These are phyloP conservation scores for Sclerotinia spermophila DNA, from an alignment of 2,329 filamentous ascomycete species.

Conservation along the genomic window DNA sequence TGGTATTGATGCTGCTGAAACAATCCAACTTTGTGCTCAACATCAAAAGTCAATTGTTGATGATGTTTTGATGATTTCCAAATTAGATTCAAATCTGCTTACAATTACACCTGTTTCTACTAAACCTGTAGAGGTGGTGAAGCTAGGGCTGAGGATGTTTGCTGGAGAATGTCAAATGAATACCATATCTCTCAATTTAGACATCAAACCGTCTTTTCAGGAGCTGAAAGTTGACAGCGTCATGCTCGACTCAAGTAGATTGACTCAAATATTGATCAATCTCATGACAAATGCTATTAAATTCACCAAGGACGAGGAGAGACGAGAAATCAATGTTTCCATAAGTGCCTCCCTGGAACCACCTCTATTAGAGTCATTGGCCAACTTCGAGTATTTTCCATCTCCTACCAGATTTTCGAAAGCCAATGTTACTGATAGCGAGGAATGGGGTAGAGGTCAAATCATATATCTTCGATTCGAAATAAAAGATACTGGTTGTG, in stretches of 20 bases:
- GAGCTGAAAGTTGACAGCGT: slow-evolving; percentile 61
- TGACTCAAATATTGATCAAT: slow-evolving; percentile 78
- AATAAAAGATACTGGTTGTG: slow-evolving; percentile 73
- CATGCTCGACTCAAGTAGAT: slow-evolving; percentile 65
- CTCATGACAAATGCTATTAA: slow-evolving; percentile 78
- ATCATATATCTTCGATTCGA: slow-evolving; percentile 67
- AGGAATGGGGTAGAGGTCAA: slow-evolving; percentile 40
- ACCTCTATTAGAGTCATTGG: slow-evolving; percentile 39
- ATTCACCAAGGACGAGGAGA: slow-evolving; percentile 65
- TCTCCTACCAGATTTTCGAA: slow-evolving; percentile 33
- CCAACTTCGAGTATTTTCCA: slow-evolving; percentile 24
- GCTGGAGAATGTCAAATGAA: slow-evolving; percentile 69
- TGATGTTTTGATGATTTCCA: slow-evolving; percentile 58
- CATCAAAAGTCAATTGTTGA: slow-evolving; percentile 70
- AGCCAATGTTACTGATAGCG: slow-evolving; percentile 20
- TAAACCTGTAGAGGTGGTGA: slow-evolving; percentile 63
- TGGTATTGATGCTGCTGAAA: slow-evolving; percentile 72
- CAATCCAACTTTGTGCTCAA: slow-evolving; percentile 68
- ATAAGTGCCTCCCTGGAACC: slow-evolving; percentile 22
- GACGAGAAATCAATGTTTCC: slow-evolving; percentile 50
- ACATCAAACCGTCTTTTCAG: slow-evolving; percentile 59
- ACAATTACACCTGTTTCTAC: slow-evolving; percentile 67
- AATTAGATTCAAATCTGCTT: slow-evolving; percentile 68
- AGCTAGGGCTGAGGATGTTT: slow-evolving; percentile 71
- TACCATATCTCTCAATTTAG: slow-evolving; percentile 62